phyloP scores from a whole-genome alignment of 805 yeast genomes.

The Candida piceae region DNA sequence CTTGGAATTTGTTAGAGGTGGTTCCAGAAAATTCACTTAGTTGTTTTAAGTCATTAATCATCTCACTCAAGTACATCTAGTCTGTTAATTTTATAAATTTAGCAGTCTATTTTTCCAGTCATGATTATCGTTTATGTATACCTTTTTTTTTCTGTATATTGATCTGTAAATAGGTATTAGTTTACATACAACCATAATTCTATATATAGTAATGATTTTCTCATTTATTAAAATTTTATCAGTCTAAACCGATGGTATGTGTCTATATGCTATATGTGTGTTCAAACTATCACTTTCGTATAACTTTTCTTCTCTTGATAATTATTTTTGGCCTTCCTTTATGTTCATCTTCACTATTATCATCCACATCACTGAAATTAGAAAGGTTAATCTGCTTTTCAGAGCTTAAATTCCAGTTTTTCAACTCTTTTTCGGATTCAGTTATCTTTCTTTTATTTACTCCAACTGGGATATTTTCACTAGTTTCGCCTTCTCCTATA shows the following conservation, averaged over 20 bases:
- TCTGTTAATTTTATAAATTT: too few species aligned
- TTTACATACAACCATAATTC: not conserved
- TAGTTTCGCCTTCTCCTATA: conserved; percentile 2
- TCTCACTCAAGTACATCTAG: too few species aligned
- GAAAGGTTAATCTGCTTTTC: too few species aligned
- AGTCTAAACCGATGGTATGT: too few species aligned
- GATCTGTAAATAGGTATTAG: conserved; percentile 7
- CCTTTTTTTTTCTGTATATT: not conserved
- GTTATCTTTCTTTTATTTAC: conserved; percentile 5
- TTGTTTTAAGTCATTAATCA: too few species aligned
- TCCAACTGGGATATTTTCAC: conserved; percentile 4
- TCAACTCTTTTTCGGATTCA: conserved; percentile 20
- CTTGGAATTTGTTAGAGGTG: conserved; percentile 90
- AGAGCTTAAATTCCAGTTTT: conserved; percentile 23
- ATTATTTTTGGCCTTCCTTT: conserved; percentile 3
- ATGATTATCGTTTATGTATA: too few species aligned
- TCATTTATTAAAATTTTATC: too few species aligned
- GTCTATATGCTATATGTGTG: too few species aligned
- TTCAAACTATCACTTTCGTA: too few species aligned
- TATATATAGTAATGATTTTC: not conserved
- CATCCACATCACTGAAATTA: too few species aligned
- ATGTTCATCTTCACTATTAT: conserved; percentile 6
- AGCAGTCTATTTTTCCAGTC: too few species aligned
- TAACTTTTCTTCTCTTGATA: conserved; percentile 16
- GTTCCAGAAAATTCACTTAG: conserved; percentile 73